A percentile compares a stretch with the other conserved stretches of the same genome.
Conservation (phyloP, 2,329 filamentous ascomycete species). For the Samsoniella hepiali region DNA sequence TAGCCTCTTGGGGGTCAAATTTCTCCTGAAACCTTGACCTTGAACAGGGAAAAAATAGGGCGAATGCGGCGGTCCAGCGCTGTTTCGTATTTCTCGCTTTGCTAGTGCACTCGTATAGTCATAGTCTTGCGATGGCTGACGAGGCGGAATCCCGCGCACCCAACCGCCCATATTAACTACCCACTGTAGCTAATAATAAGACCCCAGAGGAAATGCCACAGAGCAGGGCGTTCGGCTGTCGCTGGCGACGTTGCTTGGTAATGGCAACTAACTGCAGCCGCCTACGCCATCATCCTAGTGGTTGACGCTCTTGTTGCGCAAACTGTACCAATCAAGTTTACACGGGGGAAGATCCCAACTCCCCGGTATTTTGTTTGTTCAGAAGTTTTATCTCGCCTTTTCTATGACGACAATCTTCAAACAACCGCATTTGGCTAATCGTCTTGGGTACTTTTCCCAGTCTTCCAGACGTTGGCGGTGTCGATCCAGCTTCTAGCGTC, state of each 20-base stretch:
- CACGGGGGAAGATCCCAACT: not conserved
- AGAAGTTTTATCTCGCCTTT: not conserved
- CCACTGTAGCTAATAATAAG: no score
- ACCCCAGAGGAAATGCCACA: not conserved
- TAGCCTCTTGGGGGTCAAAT: not conserved
- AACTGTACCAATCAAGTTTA: not conserved
- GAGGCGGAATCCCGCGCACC: not conserved
- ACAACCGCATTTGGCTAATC: not conserved
- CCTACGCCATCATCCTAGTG: not conserved
- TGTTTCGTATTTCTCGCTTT: slow-evolving; percentile 13
- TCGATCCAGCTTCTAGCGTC: not conserved
- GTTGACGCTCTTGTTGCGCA: not conserved
- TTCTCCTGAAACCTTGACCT: not conserved
- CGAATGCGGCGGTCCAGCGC: not conserved
- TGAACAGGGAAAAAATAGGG: no score
- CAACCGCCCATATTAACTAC: not conserved
- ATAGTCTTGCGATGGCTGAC: not conserved
- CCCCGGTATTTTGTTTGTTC: no score
- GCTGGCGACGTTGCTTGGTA: not conserved
- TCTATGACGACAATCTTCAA: not conserved
- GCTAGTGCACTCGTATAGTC: not conserved
- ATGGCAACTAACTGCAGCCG: not conserved
- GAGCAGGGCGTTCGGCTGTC: not conserved
- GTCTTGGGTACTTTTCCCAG: no score
- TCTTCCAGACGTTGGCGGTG: not conserved